phyloP scores from a whole-genome alignment of 768 basidiomycete genomes.

The Lentinula sp. region DNA sequence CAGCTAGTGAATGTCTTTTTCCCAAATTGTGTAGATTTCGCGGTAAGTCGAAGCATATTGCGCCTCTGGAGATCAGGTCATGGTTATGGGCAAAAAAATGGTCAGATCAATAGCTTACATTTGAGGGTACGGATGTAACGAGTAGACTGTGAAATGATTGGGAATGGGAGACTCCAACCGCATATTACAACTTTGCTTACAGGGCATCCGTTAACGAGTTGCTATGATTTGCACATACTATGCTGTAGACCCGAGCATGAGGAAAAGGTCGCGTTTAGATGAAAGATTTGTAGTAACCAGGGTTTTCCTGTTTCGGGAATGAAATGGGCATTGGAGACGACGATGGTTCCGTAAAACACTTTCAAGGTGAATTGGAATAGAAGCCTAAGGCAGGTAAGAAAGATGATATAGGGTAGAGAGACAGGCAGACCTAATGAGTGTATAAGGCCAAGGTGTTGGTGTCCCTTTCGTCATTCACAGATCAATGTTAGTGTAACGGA shows the following conservation, averaged over 20 bases:
- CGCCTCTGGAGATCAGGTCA: slow-evolving; percentile 42
- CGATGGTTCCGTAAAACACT: slow-evolving; percentile 87
- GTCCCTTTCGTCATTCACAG: slow-evolving; percentile 29
- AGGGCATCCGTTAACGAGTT: slow-evolving; percentile 85
- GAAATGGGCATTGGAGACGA: slow-evolving; percentile 69
- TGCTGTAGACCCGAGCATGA: slow-evolving; percentile 34
- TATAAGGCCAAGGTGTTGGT: slow-evolving; percentile 57
- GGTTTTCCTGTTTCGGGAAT: slow-evolving; percentile 71
- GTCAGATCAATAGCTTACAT: slow-evolving; percentile 30
- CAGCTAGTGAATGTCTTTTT: slow-evolving; percentile 81
- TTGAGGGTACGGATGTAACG: slow-evolving; percentile 65
- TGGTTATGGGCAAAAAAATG: too few species aligned
- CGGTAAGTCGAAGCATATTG: slow-evolving; percentile 77
- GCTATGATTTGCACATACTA: slow-evolving; percentile 82
- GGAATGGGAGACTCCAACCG: not conserved
- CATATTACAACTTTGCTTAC: slow-evolving; percentile 33
- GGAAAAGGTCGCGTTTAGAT: slow-evolving; percentile 1
- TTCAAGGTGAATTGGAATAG: slow-evolving; percentile 81
- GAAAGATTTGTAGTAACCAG: slow-evolving; percentile 32
- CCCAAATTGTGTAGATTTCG: slow-evolving; percentile 85
- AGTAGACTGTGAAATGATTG: slow-evolving; percentile 45
- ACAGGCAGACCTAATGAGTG: slow-evolving; percentile 52
- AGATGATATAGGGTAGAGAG: not conserved
- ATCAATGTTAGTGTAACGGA: too few species aligned
- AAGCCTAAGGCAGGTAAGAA: slow-evolving; percentile 29